Evolutionary conservation across 2,329 filamentous ascomycete genomes (phyloP), one percentile per base, ranked within the genome.

Genomic region (Coniochaeta hoffmannii): DNA sequence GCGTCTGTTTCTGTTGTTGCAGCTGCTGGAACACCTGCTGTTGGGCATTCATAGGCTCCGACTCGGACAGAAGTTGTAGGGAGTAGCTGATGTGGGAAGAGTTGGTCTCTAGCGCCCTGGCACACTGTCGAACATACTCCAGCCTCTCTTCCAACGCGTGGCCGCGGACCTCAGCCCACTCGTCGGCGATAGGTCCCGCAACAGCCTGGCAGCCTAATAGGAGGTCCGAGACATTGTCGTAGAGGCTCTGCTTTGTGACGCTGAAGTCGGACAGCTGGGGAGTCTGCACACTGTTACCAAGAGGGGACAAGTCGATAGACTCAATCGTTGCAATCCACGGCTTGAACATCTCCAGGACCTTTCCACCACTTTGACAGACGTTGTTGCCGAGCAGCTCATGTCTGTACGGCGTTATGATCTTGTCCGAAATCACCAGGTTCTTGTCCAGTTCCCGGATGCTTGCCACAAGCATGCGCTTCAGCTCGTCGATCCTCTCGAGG

Each of bases 141-240:
- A 97, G 72, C 22, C 94, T 85, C 61, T 90, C 90, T 66, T 97
- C 93, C 30, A 99, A 76, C 8, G 92, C 89, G 67, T 96, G 90
- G 1, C 91, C 90, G 44, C 91, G 85, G n/a, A 92, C 78, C 68
- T 96, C 91, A 4, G 92, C 85, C 94, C 94, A 99, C 72, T 99
- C 94, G 67, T 99, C 94, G 9, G 88, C 89, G 44, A 99, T 72
- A 6, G 94, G 94, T 9, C 90, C 90, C 6, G 91, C 89, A n/a
- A 97, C 88, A 24, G 89, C 85, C 71, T 99, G 94, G 65, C 92
- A 97, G 57, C 87, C 85, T 52, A 96, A 74, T 4, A 97, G 74
- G 28, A 99, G 80, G 68, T 97, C 94, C 9, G 91, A 92, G 55
- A 96, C 88, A 57, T 91, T 88, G 70, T 97, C 94, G 70, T 97